Evolutionary conservation across 345 rosid species (phyloP), one percentile per base, ranked within the genome.

Genomic region (Gossypioides kirkii): DNA sequence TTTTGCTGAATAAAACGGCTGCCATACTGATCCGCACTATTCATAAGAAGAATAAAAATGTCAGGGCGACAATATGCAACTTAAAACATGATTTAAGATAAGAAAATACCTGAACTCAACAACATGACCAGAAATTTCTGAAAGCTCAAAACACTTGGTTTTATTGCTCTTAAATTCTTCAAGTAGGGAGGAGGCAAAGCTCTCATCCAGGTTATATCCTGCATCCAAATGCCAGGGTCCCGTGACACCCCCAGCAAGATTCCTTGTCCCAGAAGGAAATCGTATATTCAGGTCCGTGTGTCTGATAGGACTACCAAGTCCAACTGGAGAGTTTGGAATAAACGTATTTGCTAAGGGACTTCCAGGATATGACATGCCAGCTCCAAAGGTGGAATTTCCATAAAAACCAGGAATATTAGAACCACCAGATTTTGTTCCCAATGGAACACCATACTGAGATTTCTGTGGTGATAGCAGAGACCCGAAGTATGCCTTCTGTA

Each of bases 91-190:
- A 62, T 20, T 26, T 20, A 45, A 63, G 17, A 7, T 36, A 61
- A 55, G 36, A 68, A 22, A 12, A 52, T 82, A 87, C 96, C 90
- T 90, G 83, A 90, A 90, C 81, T 88, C 96, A 45, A 87, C 91
- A 49, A 88, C 89, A 78, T 90, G 91, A 43, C 91, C 81, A 45
- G 84, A 85, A 56, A 90, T 90, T 80, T 90, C 96, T 4, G 87
- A 81, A 72, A 90, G 87, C 77, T 90, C 89, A 20, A 90, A 80
- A 22, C 88, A 84, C 73, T 86, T 87, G 42, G 90, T 80, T 79
- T 91, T 89, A 60, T 89, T 86, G 76, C 87, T 81, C 79, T 90
- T 90, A 71, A 90, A 90, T 81, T 90, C 91, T 82, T 88, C 96
- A 17, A 90, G 85, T 72, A 88, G 78, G 28, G 93, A 87, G 36